phyloP scores from a whole-genome alignment of 495 filamentous ascomycete species.

The Margaritispora aquatica region DNA sequence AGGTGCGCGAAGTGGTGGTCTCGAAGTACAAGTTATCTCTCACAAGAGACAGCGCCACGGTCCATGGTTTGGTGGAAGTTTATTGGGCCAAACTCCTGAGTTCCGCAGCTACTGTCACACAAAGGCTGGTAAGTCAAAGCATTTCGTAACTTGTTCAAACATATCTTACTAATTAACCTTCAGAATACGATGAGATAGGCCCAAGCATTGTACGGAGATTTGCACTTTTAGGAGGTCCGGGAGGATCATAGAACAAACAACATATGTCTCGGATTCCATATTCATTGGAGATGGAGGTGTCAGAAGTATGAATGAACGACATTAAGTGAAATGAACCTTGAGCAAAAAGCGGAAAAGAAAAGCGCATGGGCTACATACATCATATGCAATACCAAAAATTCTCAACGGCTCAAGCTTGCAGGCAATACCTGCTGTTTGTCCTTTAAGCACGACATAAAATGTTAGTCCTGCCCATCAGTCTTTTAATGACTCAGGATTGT shows the following conservation, averaged over 20 bases:
- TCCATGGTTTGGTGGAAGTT: conserved; percentile 95
- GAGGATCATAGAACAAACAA: conserved; percentile 46
- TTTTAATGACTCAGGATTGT: too few relatives aligned
- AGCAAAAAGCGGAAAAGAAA: background rate
- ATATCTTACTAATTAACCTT: background rate
- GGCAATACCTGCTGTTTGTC: background rate
- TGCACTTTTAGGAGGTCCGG: conserved; percentile 88
- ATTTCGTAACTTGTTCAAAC: background rate
- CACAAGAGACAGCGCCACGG: conserved; percentile 96
- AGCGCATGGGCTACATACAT: background rate
- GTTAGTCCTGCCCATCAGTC: too few relatives aligned
- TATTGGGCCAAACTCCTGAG: conserved; percentile 97
- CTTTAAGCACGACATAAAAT: too few relatives aligned
- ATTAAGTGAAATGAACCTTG: background rate
- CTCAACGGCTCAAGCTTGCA: background rate
- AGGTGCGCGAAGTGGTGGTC: conserved; percentile 68
- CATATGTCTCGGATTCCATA: background rate
- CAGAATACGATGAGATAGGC: conserved; percentile 11
- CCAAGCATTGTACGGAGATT: conserved; percentile 80
- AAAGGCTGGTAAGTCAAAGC: conserved; percentile 51
- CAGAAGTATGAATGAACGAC: background rate
- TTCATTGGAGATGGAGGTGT: background rate
- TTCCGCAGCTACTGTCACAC: conserved; percentile 99
- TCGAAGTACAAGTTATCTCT: conserved; percentile 93
- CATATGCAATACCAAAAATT: background rate